These are phyloP conservation scores for Nannochloropsis salina DNA, from an alignment of 108 stramenopile genomes.

Conservation along the genomic window DNA sequence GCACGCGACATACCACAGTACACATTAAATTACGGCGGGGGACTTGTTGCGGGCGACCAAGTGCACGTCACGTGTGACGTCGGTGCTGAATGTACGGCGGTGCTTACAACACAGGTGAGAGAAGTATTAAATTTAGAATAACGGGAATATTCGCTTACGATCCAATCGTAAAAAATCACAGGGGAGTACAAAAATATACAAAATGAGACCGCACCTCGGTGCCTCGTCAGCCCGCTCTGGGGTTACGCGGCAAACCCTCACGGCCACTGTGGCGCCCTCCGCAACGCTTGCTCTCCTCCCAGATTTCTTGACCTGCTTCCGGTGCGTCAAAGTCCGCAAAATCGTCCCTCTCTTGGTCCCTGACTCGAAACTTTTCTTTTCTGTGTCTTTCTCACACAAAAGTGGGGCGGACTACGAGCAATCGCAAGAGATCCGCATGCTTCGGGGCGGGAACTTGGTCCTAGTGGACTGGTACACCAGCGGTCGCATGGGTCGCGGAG, in stretches of 20 bases:
- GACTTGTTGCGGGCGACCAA: not conserved
- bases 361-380: no score
- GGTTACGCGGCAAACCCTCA: not conserved
- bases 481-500: not conserved
- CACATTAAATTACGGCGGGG: not conserved
- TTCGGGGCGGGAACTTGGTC: not conserved
- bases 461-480: not conserved
- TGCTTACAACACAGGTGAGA: not conserved
- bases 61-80: not conserved
- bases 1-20: not conserved
- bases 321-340: not conserved
- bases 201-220: not conserved
- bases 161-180: not conserved
- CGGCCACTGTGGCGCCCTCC: not conserved
- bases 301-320: constrained; percentile 16
- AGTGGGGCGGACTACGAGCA: not conserved
- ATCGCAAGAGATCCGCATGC: not conserved
- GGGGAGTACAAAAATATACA: not conserved
- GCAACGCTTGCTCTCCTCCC: not conserved
- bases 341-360: no score
- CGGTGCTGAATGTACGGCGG: not conserved
- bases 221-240: not conserved
- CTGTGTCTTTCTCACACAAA: not conserved
- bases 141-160: no score
- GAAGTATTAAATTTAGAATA: not conserved